phyloP scores from a whole-genome alignment of 2,329 filamentous ascomycete species.

The Rutstroemia sp. region DNA sequence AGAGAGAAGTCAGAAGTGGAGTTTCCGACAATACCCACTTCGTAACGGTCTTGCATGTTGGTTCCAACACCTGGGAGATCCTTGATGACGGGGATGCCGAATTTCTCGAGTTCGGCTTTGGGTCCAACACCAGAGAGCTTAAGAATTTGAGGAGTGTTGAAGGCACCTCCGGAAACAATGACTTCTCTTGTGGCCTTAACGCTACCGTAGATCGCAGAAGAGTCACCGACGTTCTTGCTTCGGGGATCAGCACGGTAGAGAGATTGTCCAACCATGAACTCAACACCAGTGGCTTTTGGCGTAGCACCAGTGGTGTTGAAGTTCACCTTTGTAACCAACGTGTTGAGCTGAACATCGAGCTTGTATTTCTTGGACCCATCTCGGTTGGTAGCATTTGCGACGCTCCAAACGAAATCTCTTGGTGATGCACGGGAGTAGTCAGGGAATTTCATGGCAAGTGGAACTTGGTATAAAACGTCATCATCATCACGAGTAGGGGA shows the following conservation, averaged over 20 bases:
- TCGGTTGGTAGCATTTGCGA: constrained; percentile 14
- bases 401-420: constrained; percentile 16
- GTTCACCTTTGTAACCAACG: constrained; percentile 35
- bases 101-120: constrained; percentile 29
- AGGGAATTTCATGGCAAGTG: constrained; percentile 14
- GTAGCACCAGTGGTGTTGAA: constrained; percentile 28
- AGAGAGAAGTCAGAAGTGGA: constrained; percentile 33
- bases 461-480: constrained; percentile 19
- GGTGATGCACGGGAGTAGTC: constrained; percentile 15
- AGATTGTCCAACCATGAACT: constrained; percentile 35
- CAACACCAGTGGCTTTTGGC: constrained; percentile 35
- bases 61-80: constrained; percentile 56
- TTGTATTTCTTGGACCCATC: constrained; percentile 18
- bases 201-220: constrained; percentile 12
- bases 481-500: constrained; percentile 13
- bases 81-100: constrained; percentile 43
- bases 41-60: constrained; percentile 50
- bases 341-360: constrained; percentile 18
- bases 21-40: constrained; percentile 39
- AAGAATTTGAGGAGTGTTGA: constrained; percentile 39
- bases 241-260: constrained; percentile 14
- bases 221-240: neutral
- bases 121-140: constrained; percentile 39
- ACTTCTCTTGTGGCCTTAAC: constrained; percentile 30
- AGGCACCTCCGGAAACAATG: constrained; percentile 39